Conservation (phyloP, 768 basidiomycete genomes). For the Amanita exitialis region DNA sequence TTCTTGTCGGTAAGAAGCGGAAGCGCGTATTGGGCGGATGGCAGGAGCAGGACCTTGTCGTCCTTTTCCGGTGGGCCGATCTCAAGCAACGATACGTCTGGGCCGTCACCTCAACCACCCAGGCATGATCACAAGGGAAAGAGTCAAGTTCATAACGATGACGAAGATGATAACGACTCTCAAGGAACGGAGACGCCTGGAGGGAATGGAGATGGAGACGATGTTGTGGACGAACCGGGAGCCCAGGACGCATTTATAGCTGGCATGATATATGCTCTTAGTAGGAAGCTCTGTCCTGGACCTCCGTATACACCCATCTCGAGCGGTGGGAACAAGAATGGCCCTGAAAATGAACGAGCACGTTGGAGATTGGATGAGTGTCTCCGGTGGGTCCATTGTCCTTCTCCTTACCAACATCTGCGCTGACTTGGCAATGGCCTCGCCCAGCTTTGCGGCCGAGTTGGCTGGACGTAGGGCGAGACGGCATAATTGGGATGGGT, state of each 20-base stretch:
- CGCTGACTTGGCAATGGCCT: background rate
- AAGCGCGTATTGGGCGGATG: slow-evolving; percentile 71
- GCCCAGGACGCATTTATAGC: slow-evolving; percentile 80
- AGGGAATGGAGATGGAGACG: slow-evolving; percentile 26
- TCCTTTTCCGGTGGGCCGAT: slow-evolving; percentile 40
- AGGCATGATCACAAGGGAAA: slow-evolving; percentile 18
- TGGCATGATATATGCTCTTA: slow-evolving; percentile 80
- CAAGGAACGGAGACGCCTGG: slow-evolving; percentile 47
- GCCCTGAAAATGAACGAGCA: slow-evolving; percentile 32
- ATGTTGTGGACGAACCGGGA: slow-evolving; percentile 60
- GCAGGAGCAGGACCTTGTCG: slow-evolving; percentile 41
- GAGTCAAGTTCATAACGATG: slow-evolving; percentile 23
- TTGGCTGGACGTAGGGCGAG: slow-evolving; percentile 69
- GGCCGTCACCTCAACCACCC: slow-evolving; percentile 11
- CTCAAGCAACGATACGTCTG: slow-evolving; percentile 18
- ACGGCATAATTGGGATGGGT: slow-evolving; percentile 50
- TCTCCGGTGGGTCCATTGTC: slow-evolving; percentile 41
- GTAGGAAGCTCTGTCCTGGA: slow-evolving; percentile 61
- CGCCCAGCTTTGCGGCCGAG: slow-evolving; percentile 73
- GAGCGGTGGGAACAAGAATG: slow-evolving; percentile 24
- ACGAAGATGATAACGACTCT: slow-evolving; percentile 47
- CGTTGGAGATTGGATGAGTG: slow-evolving; percentile 80
- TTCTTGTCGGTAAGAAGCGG: slow-evolving; percentile 48
- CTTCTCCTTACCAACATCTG: background rate
- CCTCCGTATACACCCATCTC: slow-evolving; percentile 62